Evolutionary conservation across 2,329 filamentous ascomycete species (phyloP), one percentile per base, ranked within the genome.

Genomic region (Byssochlamys sp.): DNA sequence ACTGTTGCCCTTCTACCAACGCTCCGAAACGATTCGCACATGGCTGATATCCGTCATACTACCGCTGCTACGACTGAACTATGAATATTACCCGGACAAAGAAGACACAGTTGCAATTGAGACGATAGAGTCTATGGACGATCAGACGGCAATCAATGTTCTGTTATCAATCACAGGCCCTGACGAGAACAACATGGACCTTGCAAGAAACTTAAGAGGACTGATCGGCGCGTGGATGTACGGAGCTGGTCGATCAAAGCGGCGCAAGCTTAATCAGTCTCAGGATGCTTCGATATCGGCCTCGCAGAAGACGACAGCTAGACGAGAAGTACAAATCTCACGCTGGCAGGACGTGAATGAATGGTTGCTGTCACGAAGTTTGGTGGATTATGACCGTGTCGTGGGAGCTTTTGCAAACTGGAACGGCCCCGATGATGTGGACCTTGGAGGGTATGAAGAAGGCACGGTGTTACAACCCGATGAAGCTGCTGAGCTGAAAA

Each of bases 161-260:
- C 72, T 86, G 53, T 71, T 86, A 57, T 76, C 74, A 33, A 77
- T 76, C 60, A 68, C 71, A 10, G 66, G 68, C 53, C 55, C 69
- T 26, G 63, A 68, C 12, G 67, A 70, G 53, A 67, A 69, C 56
- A 66, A 66, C 24, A 71, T 69, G 58, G 71, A 76, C 56, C 60
- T 80, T 52, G 78, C 76, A 25, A 75, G 80, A 57, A 84, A 86
- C 62, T 62, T 86, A 45, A 79, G 80, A 61, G 78, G 81, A 3
- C 69, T 87, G 25, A 77, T 86, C 39, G 81, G 82, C 3, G 83
- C 84, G 10, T 87, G 84, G 84, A 80, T 86, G 62, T 83, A 81
- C 65, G 84, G 84, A 12, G 75, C 77, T 55, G 78, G 71, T 35
- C 74, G 78, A 26, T 73, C 78, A 31, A 85, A 85, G 70, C 74